Base-by-base conservation (phyloP, 805 yeast genomes). In the Metschnikowia koreensis region DNA sequence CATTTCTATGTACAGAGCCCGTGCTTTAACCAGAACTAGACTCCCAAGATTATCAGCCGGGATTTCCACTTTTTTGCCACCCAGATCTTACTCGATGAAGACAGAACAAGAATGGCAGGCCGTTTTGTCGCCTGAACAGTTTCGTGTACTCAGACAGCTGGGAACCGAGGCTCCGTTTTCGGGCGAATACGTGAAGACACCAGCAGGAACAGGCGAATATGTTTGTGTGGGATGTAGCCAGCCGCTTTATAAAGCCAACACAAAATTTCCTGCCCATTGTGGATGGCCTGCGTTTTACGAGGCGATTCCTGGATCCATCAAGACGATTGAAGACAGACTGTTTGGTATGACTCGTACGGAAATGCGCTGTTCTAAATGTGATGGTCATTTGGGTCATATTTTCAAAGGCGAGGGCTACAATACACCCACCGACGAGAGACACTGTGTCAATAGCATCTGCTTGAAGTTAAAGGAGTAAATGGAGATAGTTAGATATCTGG, bases 211-310 rank as follows among this genome's bases (percentile, higher is more conserved):
- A 6, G 98, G 97, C 0, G 71, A 81, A 2, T 94, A 91, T 68
- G 71, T 73, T 43, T 94, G 99, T 71, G 97, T 87, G 0, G 98
- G 86, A 6, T 94, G 99, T 69, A 77, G 76, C 46, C 73, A 80
- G 41, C 96, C 97, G 11, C 71, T 94, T 31, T 94, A 94, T 68
- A 79, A 79, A 54, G 84, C 96, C 29, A 73, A 78, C 33, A 80
- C 97, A 3, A 93, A 94, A 68, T 94, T 94, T 62, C 84, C 86
- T 52, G 82, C 96, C 11, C 90, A 90, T 48, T 94, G 99, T 68
- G 99, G 99, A 2, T 94, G 99, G 99, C 99, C 99, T 1, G 92
- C 97, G 0, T 94, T 94, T 68, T 93, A 86, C 67, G 87, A 89
- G 52, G 97, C 96, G 0, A 73, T 89, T 38, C 96, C 96, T 0